A percentile compares a stretch with the other conserved stretches of the same genome.
Evolutionary conservation across 2,329 filamentous ascomycete species (phyloP).

Genomic region (Trichoderma sp.): DNA sequence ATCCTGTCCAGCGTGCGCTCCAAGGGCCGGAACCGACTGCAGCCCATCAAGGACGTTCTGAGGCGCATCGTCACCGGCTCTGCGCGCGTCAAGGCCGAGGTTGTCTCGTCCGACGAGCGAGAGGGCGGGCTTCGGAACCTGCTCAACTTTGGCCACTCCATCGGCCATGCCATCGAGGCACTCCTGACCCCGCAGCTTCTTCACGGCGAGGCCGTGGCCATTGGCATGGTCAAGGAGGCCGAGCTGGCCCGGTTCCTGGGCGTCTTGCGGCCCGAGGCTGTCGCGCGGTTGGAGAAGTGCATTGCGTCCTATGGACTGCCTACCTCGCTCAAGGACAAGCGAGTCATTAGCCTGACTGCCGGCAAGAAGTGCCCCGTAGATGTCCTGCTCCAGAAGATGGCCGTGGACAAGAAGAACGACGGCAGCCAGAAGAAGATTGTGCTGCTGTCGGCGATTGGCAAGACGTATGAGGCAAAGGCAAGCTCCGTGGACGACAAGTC

Average conservation of each 20-base stretch:
- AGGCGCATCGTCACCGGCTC: slow-evolving; percentile 85
- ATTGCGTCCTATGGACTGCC: slow-evolving; percentile 92
- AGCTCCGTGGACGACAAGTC: slow-evolving; percentile 85
- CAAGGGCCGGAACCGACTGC: slow-evolving; percentile 59
- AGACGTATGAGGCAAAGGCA: slow-evolving; percentile 82
- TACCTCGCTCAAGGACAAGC: slow-evolving; percentile 80
- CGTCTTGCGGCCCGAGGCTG: slow-evolving; percentile 79
- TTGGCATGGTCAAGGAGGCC: slow-evolving; percentile 98
- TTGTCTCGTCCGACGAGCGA: slow-evolving; percentile 91
- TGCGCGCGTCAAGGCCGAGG: slow-evolving; percentile 88
- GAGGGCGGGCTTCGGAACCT: slow-evolving; percentile 93
- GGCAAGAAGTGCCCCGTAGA: slow-evolving; percentile 88
- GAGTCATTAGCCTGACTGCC: slow-evolving; percentile 78
- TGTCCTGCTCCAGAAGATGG: slow-evolving; percentile 87
- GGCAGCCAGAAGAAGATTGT: slow-evolving; percentile 95
- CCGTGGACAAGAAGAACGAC: slow-evolving; percentile 97
- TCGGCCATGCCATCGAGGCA: slow-evolving; percentile 94
- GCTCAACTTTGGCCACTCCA: slow-evolving; percentile 96
- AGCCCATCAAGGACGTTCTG: slow-evolving; percentile 68
- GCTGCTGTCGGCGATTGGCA: slow-evolving; percentile 84
- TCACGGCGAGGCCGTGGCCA: slow-evolving; percentile 93
- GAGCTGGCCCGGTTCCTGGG: slow-evolving; percentile 90
- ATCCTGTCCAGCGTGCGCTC: slow-evolving; percentile 60
- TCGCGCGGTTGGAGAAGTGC: slow-evolving; percentile 88
- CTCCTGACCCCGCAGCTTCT: slow-evolving; percentile 93